Percentiles rank a stretch among this genome's conserved stretches.
These are phyloP conservation scores for Nakazawaea anatomiae DNA, from an alignment of 805 yeast genomes.

Conservation along the genomic window DNA sequence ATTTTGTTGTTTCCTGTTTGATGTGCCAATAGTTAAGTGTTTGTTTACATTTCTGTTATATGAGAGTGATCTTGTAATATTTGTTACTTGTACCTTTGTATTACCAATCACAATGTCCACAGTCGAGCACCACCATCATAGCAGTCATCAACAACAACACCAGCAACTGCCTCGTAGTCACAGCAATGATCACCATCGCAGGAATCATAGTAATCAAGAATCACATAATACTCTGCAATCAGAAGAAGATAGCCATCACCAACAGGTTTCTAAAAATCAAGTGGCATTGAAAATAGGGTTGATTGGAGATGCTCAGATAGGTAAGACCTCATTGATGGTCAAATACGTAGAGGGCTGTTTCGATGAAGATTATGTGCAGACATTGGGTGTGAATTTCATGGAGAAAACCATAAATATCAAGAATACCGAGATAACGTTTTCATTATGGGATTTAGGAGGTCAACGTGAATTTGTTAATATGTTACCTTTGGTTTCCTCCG, in stretches of 20 bases:
- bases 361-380: constrained; percentile 88
- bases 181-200: constrained; percentile 4
- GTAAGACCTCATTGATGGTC: constrained; percentile 94
- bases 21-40: too few relatives aligned
- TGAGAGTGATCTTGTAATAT: not conserved
- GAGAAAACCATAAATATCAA: constrained; percentile 82
- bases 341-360: constrained; percentile 94
- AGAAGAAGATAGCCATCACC: constrained; percentile 2
- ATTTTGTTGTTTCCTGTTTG: too few relatives aligned
- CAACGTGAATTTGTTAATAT: constrained; percentile 91
- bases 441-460: constrained; percentile 96
- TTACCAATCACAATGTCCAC: not conserved
- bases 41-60: too few relatives aligned
- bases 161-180: not conserved
- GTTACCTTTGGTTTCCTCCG: constrained; percentile 89
- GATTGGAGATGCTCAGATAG: constrained; percentile 93
- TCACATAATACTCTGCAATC: not conserved
- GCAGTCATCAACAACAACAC: not conserved
- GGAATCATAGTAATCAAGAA: constrained; percentile 1
- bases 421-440: constrained; percentile 82
- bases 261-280: constrained; percentile 20
- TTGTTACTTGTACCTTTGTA: not conserved
- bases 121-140: not conserved
- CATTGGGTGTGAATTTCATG: constrained; percentile 93
- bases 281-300: constrained; percentile 84